Conservation (phyloP, 176 grass and related monocot species). For the Phoenix roebelenii region DNA sequence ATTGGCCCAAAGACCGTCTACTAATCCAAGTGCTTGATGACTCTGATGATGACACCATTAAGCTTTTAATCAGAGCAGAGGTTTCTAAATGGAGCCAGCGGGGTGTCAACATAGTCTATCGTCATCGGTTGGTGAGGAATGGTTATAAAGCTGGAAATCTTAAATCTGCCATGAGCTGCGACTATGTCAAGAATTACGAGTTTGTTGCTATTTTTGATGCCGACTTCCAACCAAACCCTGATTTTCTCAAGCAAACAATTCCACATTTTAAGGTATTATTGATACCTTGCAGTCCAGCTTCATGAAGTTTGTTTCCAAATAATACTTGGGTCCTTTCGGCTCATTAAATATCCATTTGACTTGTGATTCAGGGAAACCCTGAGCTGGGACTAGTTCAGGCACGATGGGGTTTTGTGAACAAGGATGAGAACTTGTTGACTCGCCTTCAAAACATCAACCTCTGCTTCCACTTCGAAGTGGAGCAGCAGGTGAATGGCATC, state of each 20-base stretch:
- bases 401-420: conserved; percentile 73
- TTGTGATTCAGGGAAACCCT: conserved; percentile 44
- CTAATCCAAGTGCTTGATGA: conserved; percentile 84
- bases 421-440: conserved; percentile 58
- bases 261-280: conserved; percentile 69
- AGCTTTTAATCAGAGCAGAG: conserved; percentile 47
- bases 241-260: conserved; percentile 72
- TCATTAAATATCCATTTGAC: neutral
- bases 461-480: conserved; percentile 76
- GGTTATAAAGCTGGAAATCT: conserved; percentile 88
- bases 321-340: too few relatives aligned
- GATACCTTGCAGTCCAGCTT: neutral
- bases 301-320: too few relatives aligned
- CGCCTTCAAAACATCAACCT: conserved; percentile 80
- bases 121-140: conserved; percentile 49
- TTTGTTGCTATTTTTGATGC: conserved; percentile 82
- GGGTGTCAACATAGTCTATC: conserved; percentile 61
- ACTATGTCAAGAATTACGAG: conserved; percentile 68
- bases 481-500: conserved; percentile 70
- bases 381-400: conserved; percentile 67
- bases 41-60: conserved; percentile 49
- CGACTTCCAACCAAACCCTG: conserved; percentile 63
- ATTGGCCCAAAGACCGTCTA: conserved; percentile 61
- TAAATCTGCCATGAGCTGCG: conserved; percentile 71
- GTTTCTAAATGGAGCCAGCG: conserved; percentile 59